Percentiles rank a stretch among this genome's conserved stretches.
Evolutionary conservation across 2,329 filamentous ascomycete species (phyloP).

Genomic region (Chaetomium sp.): DNA sequence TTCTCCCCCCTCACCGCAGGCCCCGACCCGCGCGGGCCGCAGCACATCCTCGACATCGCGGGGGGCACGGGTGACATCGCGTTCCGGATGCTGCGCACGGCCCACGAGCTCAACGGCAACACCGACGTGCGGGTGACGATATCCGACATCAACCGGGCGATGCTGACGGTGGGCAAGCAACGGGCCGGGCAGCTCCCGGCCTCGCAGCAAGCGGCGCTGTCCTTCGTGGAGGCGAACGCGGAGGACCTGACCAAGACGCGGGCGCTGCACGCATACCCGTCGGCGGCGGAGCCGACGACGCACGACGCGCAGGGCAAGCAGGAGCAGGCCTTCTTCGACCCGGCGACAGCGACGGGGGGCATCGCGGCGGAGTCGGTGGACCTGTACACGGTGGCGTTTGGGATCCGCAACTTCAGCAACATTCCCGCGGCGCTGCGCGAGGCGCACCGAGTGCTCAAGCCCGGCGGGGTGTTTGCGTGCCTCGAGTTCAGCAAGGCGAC

Average conservation of each 20-base stretch:
- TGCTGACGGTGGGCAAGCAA: slow-evolving; percentile 86
- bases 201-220: slow-evolving; percentile 59
- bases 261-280: slow-evolving; percentile 27
- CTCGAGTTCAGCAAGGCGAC: slow-evolving; percentile 89
- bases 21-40: slow-evolving; percentile 49
- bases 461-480: slow-evolving; percentile 93
- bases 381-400: slow-evolving; percentile 96
- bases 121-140: slow-evolving; percentile 82
- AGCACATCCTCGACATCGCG: slow-evolving; percentile 90
- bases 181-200: slow-evolving; percentile 63
- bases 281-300: slow-evolving; percentile 1
- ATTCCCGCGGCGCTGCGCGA: slow-evolving; percentile 81
- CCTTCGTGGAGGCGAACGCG: slow-evolving; percentile 89
- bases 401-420: slow-evolving; percentile 95
- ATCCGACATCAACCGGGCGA: slow-evolving; percentile 92
- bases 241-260: slow-evolving; percentile 59
- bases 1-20: slow-evolving; percentile 52
- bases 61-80: slow-evolving; percentile 98
- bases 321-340: slow-evolving; percentile 30
- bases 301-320: slow-evolving; percentile 4
- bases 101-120: slow-evolving; percentile 78
- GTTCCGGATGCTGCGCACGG: slow-evolving; percentile 91
- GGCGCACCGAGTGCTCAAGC: slow-evolving; percentile 85
- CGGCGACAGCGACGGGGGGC: slow-evolving; percentile 39
- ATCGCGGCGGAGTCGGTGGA: slow-evolving; percentile 76